Conservation (phyloP, 441 rosid species). For the California macrophylla region DNA sequence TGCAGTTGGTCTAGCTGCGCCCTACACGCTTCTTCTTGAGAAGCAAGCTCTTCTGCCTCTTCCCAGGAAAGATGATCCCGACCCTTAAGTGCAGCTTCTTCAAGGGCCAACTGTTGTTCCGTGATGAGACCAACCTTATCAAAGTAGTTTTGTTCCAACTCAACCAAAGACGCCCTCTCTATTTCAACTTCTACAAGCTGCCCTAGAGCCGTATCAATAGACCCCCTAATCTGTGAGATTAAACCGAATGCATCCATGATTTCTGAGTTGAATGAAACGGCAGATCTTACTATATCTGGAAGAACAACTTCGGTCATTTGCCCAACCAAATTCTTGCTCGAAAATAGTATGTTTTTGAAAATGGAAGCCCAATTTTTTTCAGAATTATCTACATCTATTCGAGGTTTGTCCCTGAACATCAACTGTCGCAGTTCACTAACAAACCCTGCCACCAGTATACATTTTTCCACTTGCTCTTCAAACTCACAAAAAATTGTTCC, state of each 20-base stretch:
- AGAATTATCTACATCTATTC: slow-evolving; percentile 25
- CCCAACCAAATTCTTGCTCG: slow-evolving; percentile 51
- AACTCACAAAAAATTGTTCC: slow-evolving; percentile 44
- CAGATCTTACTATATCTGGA: slow-evolving; percentile 59
- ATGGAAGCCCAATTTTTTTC: slow-evolving; percentile 57
- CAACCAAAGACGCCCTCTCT: slow-evolving; percentile 72
- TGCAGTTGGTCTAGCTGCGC: slow-evolving; percentile 81
- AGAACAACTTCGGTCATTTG: slow-evolving; percentile 68
- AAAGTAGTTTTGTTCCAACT: slow-evolving; percentile 78
- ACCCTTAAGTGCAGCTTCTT: slow-evolving; percentile 80
- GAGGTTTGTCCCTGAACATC: slow-evolving; percentile 36
- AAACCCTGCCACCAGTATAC: slow-evolving; percentile 53
- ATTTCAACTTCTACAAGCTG: slow-evolving; percentile 73
- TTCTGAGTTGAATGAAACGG: slow-evolving; percentile 66
- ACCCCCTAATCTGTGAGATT: slow-evolving; percentile 71
- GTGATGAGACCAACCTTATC: slow-evolving; percentile 81
- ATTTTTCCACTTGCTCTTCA: slow-evolving; percentile 85
- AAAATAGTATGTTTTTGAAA: slow-evolving; percentile 48
- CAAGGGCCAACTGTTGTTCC: slow-evolving; percentile 80
- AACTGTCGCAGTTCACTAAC: slow-evolving; percentile 48
- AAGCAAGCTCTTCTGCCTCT: slow-evolving; percentile 97
- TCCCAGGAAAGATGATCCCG: slow-evolving; percentile 98
- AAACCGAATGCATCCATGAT: slow-evolving; percentile 85
- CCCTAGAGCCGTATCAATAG: slow-evolving; percentile 75
- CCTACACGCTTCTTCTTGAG: slow-evolving; percentile 96